Base-by-base conservation (phyloP, 345 rosid species). In the Camelina sativa region DNA sequence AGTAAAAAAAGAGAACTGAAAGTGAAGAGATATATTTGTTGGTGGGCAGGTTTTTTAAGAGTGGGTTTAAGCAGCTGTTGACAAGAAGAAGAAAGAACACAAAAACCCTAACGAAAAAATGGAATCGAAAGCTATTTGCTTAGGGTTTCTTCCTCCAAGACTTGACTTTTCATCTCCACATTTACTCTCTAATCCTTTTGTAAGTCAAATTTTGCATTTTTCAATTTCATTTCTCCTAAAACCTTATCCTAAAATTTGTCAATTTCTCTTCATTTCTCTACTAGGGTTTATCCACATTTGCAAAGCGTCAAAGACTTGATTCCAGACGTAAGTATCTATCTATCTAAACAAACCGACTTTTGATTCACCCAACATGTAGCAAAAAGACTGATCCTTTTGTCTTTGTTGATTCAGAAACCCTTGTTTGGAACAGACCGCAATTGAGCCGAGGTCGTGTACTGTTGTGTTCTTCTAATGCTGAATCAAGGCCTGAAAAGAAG, bases 71-170 rank as follows among this genome's bases (percentile, higher is more conserved):
- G 74, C 30, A 0, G 30, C 20, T 37, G n/a, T 47, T 50, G 46
- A 28, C 16, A 28, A 40, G 77, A 72, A 55, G 65, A 79, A 28
- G 22, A 28, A 40, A 55, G 65, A 79, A 79, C 80, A 80, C 81
- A 48, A 78, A 66, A 51, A 46, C 23, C 67, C 44, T 22, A 9
- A 9, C 11, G 13, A 16, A 47, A 63, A 46, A 55, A 87, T 87
- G 96, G 86, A 74, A 51, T 50, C 79, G 56, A 87, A 84, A 74
- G 75, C 92, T 7, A 79, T 83, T 74, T 86, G 86, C 74, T 54
- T 77, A 6, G 86, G 92, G 15, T 51, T 81, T 61, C 65, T 80
- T 7, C 51, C 84, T 3, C 85, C 84, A 3, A 82, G 82, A 65
- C 71, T 80, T 61, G 56, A 63, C 40, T 48, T 78, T 5, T 65